Evolutionary conservation across 164 flowering plant species (phyloP).

Genomic region (Saururus chinensis): DNA sequence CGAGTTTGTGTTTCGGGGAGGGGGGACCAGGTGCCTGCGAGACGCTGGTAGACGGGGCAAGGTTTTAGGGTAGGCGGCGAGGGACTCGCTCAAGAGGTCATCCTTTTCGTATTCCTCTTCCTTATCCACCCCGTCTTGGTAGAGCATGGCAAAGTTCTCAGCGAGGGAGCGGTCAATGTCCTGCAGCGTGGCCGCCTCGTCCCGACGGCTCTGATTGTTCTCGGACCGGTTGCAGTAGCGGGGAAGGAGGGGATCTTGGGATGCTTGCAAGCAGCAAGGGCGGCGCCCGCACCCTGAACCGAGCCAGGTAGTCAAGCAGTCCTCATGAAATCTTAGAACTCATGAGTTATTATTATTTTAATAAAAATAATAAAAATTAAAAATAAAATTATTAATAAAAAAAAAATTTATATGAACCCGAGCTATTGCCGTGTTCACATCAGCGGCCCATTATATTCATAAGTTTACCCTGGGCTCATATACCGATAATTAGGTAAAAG

Average conservation of each 20-base stretch:
- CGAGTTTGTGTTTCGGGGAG: conserved; percentile 33
- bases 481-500: no score
- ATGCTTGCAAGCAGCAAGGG: conserved; percentile 42
- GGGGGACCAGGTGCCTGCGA: conserved; percentile 33
- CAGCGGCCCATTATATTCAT: no score
- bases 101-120: conserved; percentile 2
- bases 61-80: conserved; percentile 12
- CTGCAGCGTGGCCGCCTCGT: conserved; percentile 42
- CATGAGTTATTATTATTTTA: no score
- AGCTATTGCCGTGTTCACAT: no score
- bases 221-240: conserved; percentile 8
- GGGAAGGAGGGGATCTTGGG: conserved; percentile 53
- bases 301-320: conserved; percentile 37
- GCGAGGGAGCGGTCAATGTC: conserved; percentile 54
- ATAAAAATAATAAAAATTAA: no score
- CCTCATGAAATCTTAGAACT: no score
- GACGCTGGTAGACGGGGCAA: conserved; percentile 28
- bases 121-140: conserved; percentile 14
- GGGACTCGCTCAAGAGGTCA: no score
- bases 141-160: conserved; percentile 63
- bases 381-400: no score
- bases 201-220: background rate
- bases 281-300: conserved; percentile 37
- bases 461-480: no score
- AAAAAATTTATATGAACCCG: no score